phyloP scores from a whole-genome alignment of 1,284 basidiomycete species.

The Malassezia globosa region DNA sequence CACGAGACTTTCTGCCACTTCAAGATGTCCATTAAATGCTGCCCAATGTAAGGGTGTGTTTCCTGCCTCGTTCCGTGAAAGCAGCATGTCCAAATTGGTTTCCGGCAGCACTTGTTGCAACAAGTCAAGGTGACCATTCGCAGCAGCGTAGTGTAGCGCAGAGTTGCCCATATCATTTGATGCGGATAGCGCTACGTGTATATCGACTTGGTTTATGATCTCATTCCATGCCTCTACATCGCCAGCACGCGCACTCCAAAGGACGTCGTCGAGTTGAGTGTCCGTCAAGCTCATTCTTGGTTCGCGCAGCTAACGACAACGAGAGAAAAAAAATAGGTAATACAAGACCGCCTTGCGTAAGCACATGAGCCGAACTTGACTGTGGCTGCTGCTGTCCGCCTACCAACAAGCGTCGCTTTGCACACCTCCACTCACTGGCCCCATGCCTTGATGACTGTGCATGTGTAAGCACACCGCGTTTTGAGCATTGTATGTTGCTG shows the following conservation, averaged over 20 bases:
- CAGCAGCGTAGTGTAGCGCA: conserved; percentile 34
- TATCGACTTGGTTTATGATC: conserved; percentile 18
- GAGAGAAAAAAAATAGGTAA: too few species aligned
- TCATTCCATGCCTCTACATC: conserved; percentile 30
- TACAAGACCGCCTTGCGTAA: too few species aligned
- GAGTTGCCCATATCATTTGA: conserved; percentile 36
- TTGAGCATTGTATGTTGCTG: too few species aligned
- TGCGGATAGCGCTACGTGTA: conserved; percentile 11
- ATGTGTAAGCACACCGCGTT: too few species aligned
- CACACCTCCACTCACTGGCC: too few species aligned
- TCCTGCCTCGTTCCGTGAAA: conserved; percentile 35
- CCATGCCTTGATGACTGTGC: too few species aligned
- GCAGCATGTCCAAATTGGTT: conserved; percentile 18
- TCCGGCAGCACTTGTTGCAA: conserved; percentile 25
- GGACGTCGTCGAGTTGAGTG: conserved; percentile 40
- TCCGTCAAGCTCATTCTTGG: conserved; percentile 16
- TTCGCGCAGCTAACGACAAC: too few species aligned
- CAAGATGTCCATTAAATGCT: conserved; percentile 40
- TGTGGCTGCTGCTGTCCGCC: too few species aligned
- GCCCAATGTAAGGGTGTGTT: conserved; percentile 47
- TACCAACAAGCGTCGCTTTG: too few species aligned
- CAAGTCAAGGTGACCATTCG: conserved; percentile 34
- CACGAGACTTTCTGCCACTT: conserved; percentile 26
- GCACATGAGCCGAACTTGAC: background rate
- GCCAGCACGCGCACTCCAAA: conserved; percentile 38